A percentile compares a stretch with the other conserved stretches of the same genome.
Evolutionary conservation across 495 filamentous ascomycete species (phyloP).

Genomic region (Xylaria nigripes): DNA sequence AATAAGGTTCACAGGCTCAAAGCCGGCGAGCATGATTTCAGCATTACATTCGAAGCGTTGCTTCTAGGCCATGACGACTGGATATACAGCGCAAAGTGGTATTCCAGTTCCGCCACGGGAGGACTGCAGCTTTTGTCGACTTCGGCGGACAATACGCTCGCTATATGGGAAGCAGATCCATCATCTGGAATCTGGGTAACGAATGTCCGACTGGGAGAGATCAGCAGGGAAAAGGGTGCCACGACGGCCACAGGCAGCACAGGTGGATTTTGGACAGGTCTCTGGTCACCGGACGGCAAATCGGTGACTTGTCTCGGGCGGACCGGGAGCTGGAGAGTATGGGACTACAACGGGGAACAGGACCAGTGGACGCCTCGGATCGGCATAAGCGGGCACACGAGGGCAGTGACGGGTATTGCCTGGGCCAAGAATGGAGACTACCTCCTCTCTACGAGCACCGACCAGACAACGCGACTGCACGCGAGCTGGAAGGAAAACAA

Average conservation of each 20-base stretch:
- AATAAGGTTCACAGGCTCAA: slow-evolving; percentile 76
- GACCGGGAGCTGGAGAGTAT: slow-evolving; percentile 88
- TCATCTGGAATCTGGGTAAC: slow-evolving; percentile 86
- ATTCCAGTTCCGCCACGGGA: slow-evolving; percentile 24
- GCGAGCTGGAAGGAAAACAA: slow-evolving; percentile 60
- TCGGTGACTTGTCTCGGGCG: slow-evolving; percentile 73
- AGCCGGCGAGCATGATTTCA: slow-evolving; percentile 50
- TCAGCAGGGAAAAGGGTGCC: slow-evolving; percentile 86
- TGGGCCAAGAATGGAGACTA: slow-evolving; percentile 83
- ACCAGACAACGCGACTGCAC: slow-evolving; percentile 91
- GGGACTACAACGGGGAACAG: slow-evolving; percentile 43
- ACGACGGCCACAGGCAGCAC: slow-evolving; percentile 93
- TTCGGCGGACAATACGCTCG: slow-evolving; percentile 90
- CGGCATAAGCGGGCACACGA: slow-evolving; percentile 77
- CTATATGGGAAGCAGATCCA: slow-evolving; percentile 81
- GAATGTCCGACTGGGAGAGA: slow-evolving; percentile 75
- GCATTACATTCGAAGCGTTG: slow-evolving; percentile 87
- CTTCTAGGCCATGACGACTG: slow-evolving; percentile 96
- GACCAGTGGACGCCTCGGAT: slow-evolving; percentile 68
- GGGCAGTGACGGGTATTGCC: slow-evolving; percentile 65
- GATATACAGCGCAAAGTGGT: slow-evolving; percentile 85
- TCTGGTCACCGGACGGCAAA: slow-evolving; percentile 77
- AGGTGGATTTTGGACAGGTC: slow-evolving; percentile 90
- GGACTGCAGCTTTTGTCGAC: slow-evolving; percentile 73
- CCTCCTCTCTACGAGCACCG: slow-evolving; percentile 77